A percentile compares a stretch with the other conserved stretches of the same genome.
Conservation (phyloP, 495 filamentous ascomycete genomes). For the Lasiosphaeria miniovina region DNA sequence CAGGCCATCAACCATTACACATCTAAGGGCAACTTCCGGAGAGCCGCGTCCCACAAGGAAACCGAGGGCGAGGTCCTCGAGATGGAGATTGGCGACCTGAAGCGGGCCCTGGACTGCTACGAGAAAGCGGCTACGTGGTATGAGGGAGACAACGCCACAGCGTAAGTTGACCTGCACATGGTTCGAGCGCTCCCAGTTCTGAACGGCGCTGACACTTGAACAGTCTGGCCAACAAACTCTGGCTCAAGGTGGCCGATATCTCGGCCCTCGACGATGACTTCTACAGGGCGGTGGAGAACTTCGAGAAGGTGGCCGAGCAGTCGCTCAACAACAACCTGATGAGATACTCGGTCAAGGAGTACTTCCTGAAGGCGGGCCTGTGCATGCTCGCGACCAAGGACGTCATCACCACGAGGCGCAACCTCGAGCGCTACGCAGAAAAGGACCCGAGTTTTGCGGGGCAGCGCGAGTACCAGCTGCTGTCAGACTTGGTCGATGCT, state of each 20-base stretch:
- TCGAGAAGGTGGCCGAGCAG: conserved; percentile 71
- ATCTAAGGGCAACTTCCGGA: conserved; percentile 77
- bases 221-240: conserved; percentile 85
- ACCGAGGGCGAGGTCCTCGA: conserved; percentile 81
- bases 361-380: conserved; percentile 86
- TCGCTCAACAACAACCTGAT: conserved; percentile 76
- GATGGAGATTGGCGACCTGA: conserved; percentile 69
- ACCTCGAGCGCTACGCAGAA: conserved; percentile 75
- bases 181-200: too few species aligned
- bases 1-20: conserved; percentile 77
- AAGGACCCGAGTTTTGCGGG: conserved; percentile 73
- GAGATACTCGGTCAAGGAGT: conserved; percentile 90
- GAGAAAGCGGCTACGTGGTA: conserved; percentile 83
- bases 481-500: conserved; percentile 68
- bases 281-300: conserved; percentile 72
- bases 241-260: conserved; percentile 83
- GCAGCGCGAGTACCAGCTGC: conserved; percentile 74
- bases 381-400: conserved; percentile 77
- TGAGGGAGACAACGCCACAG: conserved; percentile 79
- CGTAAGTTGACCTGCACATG: conserved; percentile 49
- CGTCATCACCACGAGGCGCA: conserved; percentile 68
- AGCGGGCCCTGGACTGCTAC: conserved; percentile 73
- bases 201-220: too few species aligned
- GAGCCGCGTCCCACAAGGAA: conserved; percentile 85
- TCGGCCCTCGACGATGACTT: conserved; percentile 78